phyloP scores from a whole-genome alignment of 495 filamentous ascomycete genomes.

The Durotheca rogersii region DNA sequence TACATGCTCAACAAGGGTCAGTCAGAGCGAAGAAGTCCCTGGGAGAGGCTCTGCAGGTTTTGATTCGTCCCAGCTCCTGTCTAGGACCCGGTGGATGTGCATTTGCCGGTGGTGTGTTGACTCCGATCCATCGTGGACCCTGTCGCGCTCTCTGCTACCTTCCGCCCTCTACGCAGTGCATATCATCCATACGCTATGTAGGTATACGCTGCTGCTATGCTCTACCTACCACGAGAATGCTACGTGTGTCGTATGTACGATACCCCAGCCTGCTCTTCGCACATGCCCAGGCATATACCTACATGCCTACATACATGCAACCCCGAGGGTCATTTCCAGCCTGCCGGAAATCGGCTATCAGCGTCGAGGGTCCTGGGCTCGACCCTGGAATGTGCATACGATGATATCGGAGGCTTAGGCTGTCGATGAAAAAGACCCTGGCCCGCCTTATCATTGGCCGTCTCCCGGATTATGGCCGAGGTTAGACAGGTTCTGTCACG shows the following conservation, averaged over 20 bases:
- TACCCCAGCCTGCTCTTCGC: too few relatives aligned
- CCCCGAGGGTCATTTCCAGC: constrained; percentile 21
- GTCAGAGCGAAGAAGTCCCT: neutral
- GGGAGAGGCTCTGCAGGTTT: neutral
- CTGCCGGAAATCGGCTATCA: constrained; percentile 17
- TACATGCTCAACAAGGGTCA: neutral
- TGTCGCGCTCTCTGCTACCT: constrained; percentile 26
- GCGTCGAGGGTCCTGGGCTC: constrained; percentile 7
- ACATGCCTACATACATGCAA: neutral
- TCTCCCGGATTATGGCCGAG: constrained; percentile 26
- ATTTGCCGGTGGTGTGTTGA: constrained; percentile 36
- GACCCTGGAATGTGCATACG: neutral
- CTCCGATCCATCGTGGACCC: constrained; percentile 30
- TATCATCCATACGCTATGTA: too few relatives aligned
- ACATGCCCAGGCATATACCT: too few relatives aligned
- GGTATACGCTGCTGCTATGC: too few relatives aligned
- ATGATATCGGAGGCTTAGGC: constrained; percentile 12
- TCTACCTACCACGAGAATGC: too few relatives aligned
- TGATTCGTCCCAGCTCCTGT: constrained; percentile 23
- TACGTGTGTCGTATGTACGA: too few relatives aligned
- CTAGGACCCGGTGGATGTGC: constrained; percentile 25
- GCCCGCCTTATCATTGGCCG: constrained; percentile 9
- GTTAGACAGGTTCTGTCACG: constrained; percentile 30
- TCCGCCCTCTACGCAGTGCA: too few relatives aligned
- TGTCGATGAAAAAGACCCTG: constrained; percentile 5